Conservation (phyloP, 1,284 basidiomycete species). For the Leccinum proliferum region DNA sequence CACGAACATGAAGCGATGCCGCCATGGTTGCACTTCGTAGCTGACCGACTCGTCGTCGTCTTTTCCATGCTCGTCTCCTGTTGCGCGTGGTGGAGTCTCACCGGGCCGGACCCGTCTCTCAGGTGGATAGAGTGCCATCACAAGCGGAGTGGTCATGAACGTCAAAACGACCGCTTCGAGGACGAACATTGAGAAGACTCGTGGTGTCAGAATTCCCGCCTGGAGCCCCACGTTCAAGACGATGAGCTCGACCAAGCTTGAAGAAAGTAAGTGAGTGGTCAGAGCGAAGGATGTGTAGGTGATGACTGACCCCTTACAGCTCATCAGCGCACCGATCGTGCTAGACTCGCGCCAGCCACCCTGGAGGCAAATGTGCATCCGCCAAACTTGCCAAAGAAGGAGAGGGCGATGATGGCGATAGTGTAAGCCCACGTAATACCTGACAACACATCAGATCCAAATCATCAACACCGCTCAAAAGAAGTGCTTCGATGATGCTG, state of each 20-base stretch:
- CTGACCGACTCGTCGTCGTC: constrained; percentile 13
- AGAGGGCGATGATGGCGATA: constrained; percentile 74
- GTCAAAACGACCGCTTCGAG: constrained; percentile 86
- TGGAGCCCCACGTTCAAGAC: constrained; percentile 91
- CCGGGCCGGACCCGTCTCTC: constrained; percentile 37
- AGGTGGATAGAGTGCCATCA: constrained; percentile 71
- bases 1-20: constrained; percentile 67
- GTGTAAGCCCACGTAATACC: constrained; percentile 91
- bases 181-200: constrained; percentile 87
- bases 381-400: constrained; percentile 81
- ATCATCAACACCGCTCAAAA: constrained; percentile 22
- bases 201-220: constrained; percentile 75
- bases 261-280: neutral
- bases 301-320: constrained; percentile 78
- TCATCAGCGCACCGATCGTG: constrained; percentile 91
- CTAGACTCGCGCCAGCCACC: constrained; percentile 69
- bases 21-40: constrained; percentile 21
- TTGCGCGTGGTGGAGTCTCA: neutral
- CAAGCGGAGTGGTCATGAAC: constrained; percentile 85
- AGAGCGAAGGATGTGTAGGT: neutral
- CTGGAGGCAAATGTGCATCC: constrained; percentile 70
- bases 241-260: constrained; percentile 82
- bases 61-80: constrained; percentile 8
- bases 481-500: neutral
- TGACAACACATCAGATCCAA: constrained; percentile 14